Base-by-base conservation (phyloP, 1,139 yeast genomes). In the Meyerozyma smithsonii region DNA sequence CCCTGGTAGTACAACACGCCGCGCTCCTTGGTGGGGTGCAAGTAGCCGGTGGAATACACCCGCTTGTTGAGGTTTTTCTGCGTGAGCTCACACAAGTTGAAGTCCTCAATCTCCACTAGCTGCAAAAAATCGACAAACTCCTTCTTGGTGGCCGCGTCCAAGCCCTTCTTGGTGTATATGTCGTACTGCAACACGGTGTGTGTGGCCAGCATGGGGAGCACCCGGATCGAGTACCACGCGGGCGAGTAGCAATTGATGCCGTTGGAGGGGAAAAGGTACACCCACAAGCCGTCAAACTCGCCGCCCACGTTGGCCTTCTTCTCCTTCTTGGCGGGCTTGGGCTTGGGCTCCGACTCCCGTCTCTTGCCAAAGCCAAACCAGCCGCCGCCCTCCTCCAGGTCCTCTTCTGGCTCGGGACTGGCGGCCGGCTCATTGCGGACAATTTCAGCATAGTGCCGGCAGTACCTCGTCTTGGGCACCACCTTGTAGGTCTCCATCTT, bases 401-500 rank as follows among this genome's bases (percentile, higher is more conserved):
- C n/a, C 32, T 64, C 62, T 39, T 77, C 87, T 36, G 85, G 88
- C 69, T 88, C 95, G 25, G 25, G 25, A 59, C 88, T 96, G 35
- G 84, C 94, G 78, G 84, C 49, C 71, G 74, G 58, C 76, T 84
- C 52, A 78, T 87, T 67, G 81, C 86, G 47, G 84, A 84, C 62
- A 85, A 75, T 62, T 95, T 79, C 59, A 90, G 97, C 98, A 52
- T 72, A 77, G 57, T 78, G 83, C 51, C 84, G 72, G 48, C 82
- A 78, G 54, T 77, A 77, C 51, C 78, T 69, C 28, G 66, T 67
- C 57, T 72, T 77, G 41, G 82, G 81, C 18, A 73, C 80, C 42
- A 78, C 83, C 46, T 76, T 73, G 55, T 78, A 78, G n/a, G 84
- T 78, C 49, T 74, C 79, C 81, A 78, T 78, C 48, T 64, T 70